Evolutionary conservation across 2,329 filamentous ascomycete genomes (phyloP), one percentile per base, ranked within the genome.

Genomic region (Cytospora piceae): DNA sequence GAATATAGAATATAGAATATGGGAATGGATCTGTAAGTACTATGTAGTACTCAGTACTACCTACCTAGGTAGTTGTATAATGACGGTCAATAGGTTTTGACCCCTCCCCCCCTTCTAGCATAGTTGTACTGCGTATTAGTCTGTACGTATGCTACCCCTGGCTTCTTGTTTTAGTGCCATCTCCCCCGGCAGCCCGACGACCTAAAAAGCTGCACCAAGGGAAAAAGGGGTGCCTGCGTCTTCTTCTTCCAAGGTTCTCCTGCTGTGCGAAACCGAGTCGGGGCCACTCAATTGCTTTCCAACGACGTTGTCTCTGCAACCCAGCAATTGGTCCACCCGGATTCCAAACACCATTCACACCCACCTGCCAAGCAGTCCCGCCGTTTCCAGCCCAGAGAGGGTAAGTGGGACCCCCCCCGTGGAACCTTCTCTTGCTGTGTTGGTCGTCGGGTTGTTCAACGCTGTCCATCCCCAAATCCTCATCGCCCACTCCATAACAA

Each of bases 381-480:
- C 53, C 17, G 42, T 37, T 46, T 29, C 61, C 42, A 55, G 53
- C 55, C 52, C 39, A 63, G 60, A 63, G 53, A 37, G 53, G 61
- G 24, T 34, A 46, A 55, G 59, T 61, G 59, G 53, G 53, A 57
- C 61, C 46, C 46, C 61, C 56, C 60, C 61, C 34, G 53, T 57
- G 53, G 37, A 63, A 39, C 56, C 60, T 42, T 42, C 53, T 31
- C 61, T 63, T 54, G 61, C 61, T 57, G 61, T 54, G 61, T 53
- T 55, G 46, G 46, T 49, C 46, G 46, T 49, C n/a, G 46, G n/a
- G n/a, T 49, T 49, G 3, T 9, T 15, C 42, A n/a, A 49, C n/a
- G 46, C 46, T 49, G 51, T 37, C 20, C 42, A 59, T 51, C 42
- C 58, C 51, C 49, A 20, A 32, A 14, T 15, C 27, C 31, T 29